Evolutionary conservation across 2,329 filamentous ascomycete species (phyloP), one percentile per base, ranked within the genome.

Genomic region (Colletotrichum nymphaeae): DNA sequence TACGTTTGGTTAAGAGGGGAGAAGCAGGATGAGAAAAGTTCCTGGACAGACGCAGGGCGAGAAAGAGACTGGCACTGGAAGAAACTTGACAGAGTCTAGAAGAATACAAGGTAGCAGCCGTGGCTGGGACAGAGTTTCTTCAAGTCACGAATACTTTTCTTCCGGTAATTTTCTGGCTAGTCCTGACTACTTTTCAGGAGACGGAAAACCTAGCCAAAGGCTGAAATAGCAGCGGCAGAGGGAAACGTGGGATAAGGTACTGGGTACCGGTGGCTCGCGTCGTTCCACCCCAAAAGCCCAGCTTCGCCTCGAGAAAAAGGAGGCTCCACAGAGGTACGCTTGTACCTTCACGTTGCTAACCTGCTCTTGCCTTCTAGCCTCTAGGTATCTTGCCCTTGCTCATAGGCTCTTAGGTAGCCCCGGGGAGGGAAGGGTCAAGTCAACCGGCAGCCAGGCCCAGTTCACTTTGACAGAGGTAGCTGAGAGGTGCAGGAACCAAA

Each of bases 381-480:
- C 11, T 35, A 35, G 11, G 11, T 35, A 42, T 19, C 16, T 32
- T 65, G 32, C 32, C 63, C 58, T 55, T 68, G 66, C 19, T 46
- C 42, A 67, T 24, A 32, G 30, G 30, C 30, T 32, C 30, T 9
- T 32, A 32, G 30, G 30, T 32, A 30, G 30, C 22, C 42, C 62
- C 63, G 55, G 55, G 55, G 24, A 26, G 55, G 32, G 46, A 24
- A 35, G 55, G 22, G 62, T 11, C 6, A 14, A 24, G 14, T 14
- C 55, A 66, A 49, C 55, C 35, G 63, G 68, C 19, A 42, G n/a
- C 55, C 42, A 22, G 32, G 46, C 46, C 60, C 60, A 63, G 52
- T n/a, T 35, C 30, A 30, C 28, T 32, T 52, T 4, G 5, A 26
- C 24, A 24, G 16, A 28, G 14, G 30, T 42, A 14, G 49, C 32